These are phyloP conservation scores for Parathielavia appendiculata DNA, from an alignment of 495 filamentous ascomycete genomes.

Conservation along the genomic window DNA sequence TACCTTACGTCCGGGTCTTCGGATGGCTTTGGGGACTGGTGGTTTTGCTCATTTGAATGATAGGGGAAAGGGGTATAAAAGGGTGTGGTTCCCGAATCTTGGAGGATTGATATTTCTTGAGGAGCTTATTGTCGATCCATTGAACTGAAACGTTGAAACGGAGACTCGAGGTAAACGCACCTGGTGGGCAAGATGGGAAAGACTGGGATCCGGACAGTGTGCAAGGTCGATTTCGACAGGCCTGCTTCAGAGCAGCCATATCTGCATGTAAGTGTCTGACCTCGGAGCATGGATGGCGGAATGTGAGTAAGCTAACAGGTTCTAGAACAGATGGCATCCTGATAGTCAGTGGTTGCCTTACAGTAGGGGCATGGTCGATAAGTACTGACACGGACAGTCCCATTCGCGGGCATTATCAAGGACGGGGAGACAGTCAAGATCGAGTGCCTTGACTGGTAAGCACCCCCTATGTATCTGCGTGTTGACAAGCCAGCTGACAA, in stretches of 20 bases:
- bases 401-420: constrained; percentile 66
- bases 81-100: neutral
- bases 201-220: constrained; percentile 58
- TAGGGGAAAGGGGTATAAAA: neutral
- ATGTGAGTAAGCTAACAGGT: neutral
- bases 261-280: constrained; percentile 60
- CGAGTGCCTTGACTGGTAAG: constrained; percentile 80
- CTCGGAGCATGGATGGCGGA: neutral
- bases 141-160: neutral
- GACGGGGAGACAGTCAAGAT: constrained; percentile 91
- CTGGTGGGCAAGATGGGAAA: constrained; percentile 25
- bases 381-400: constrained; percentile 54
- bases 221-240: constrained; percentile 72
- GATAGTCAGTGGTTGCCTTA: constrained; percentile 54
- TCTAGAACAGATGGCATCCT: constrained; percentile 89
- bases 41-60: neutral
- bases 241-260: constrained; percentile 69
- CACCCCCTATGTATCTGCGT: neutral
- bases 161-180: no score
- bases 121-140: no score
- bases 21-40: neutral
- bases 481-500: neutral
- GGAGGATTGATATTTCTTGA: neutral
- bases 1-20: no score
- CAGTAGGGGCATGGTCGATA: neutral